Evolutionary conservation across 148 eudicot species (phyloP).

Genomic region (Selenicereus undatus): DNA sequence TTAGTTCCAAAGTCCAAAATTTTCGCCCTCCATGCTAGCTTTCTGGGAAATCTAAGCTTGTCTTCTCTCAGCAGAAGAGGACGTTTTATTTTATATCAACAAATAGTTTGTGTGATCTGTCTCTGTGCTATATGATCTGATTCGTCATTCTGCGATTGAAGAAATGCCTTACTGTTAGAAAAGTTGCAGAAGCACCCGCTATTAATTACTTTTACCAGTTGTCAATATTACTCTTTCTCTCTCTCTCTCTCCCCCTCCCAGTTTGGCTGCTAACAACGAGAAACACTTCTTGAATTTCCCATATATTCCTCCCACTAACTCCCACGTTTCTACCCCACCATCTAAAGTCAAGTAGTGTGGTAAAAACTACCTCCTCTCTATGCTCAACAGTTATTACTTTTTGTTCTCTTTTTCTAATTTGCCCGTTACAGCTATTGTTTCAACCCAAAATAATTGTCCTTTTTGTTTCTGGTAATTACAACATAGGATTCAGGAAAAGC

Average conservation of each 20-base stretch:
- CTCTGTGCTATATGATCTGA: not conserved
- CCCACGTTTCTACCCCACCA: slow-evolving; percentile 4
- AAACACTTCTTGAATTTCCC: not conserved
- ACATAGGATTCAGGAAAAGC: not conserved
- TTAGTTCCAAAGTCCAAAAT: not conserved
- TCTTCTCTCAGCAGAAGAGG: slow-evolving; percentile 7
- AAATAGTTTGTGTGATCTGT: slow-evolving; percentile 9
- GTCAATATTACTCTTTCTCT: not conserved
- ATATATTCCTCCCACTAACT: not conserved
- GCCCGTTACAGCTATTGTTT: not conserved
- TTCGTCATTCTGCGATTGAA: slow-evolving; percentile 10
- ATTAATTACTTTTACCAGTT: not conserved
- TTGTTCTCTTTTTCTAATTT: not conserved
- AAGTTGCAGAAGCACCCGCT: not conserved
- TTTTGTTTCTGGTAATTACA: not conserved
- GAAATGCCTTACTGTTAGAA: slow-evolving; percentile 6
- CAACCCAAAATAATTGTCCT: not conserved
- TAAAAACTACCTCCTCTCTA: not conserved
- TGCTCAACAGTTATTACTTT: not conserved
- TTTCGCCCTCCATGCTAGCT: slow-evolving; percentile 8
- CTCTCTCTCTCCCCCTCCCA: not conserved
- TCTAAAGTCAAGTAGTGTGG: not conserved
- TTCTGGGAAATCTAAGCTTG: not conserved
- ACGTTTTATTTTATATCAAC: not conserved
- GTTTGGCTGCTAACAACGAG: not conserved